Conservation (phyloP, 257 asterid genomes). For the Voacanga thouarsii region DNA sequence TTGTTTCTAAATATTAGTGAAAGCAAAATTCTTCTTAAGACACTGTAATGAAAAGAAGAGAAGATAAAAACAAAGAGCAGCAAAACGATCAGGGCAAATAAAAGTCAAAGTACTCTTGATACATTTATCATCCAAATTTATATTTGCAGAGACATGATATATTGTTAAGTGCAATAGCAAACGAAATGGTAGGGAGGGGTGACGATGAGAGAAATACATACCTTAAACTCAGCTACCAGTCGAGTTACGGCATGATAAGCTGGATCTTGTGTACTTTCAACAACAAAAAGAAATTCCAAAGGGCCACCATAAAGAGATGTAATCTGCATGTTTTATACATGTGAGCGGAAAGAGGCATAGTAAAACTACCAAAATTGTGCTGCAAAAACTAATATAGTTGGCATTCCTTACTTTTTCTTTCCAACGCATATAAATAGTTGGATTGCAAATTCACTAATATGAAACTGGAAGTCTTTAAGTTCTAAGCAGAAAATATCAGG, state of each 20-base stretch:
- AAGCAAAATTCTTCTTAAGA: too few species aligned
- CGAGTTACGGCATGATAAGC: constrained; percentile 79
- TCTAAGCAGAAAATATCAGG: neutral
- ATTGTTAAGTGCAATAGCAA: neutral
- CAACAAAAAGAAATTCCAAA: constrained; percentile 83
- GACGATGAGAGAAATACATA: constrained; percentile 18
- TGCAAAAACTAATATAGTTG: neutral
- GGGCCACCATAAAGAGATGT: constrained; percentile 98
- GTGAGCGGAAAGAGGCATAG: constrained; percentile 10
- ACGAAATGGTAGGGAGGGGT: neutral
- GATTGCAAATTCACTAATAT: neutral
- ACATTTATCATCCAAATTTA: neutral
- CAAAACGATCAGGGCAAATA: neutral
- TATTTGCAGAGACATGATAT: neutral
- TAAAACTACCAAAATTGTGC: constrained; percentile 7
- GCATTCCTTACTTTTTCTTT: neutral
- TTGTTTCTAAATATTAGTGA: neutral
- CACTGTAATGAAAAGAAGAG: neutral
- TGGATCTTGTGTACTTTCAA: constrained; percentile 89
- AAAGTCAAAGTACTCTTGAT: neutral
- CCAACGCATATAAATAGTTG: neutral
- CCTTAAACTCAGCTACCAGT: constrained; percentile 72
- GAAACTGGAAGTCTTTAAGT: neutral
- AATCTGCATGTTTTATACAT: constrained; percentile 54
- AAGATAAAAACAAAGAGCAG: neutral